Evolutionary conservation across 257 asterid species (phyloP).

Genomic region (Solanum medicagineum): DNA sequence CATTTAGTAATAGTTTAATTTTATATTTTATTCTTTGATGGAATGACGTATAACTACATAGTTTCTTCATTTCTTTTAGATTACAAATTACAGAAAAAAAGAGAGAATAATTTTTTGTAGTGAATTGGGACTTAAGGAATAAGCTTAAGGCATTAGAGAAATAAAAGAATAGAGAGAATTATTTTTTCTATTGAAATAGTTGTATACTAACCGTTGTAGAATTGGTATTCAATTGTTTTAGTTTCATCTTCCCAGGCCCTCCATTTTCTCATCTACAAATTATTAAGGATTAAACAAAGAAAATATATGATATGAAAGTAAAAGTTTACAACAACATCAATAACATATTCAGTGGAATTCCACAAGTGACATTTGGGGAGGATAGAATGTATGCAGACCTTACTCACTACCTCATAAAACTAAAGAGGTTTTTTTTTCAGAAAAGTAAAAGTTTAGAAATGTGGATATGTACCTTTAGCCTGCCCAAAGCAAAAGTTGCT

Average conservation of each 20-base stretch:
- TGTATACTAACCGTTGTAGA: constrained; percentile 5
- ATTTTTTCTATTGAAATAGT: not conserved
- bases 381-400: no score
- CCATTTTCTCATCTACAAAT: constrained; percentile 22
- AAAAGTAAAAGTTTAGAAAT: not conserved
- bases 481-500: constrained; percentile 13
- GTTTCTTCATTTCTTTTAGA: not conserved
- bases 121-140: not conserved
- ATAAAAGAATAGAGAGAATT: not conserved
- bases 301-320: no score
- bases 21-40: no score
- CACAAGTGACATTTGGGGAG: no score
- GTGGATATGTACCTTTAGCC: constrained; percentile 5
- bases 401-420: no score
- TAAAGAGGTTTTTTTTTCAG: no score
- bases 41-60: not conserved
- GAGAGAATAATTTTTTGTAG: no score
- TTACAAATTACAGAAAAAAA: not conserved
- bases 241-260: constrained; percentile 19
- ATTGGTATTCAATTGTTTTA: constrained; percentile 13
- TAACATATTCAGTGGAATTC: no score
- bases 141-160: not conserved
- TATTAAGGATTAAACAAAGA: not conserved
- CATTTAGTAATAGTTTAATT: no score
- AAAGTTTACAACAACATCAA: no score